A percentile compares a stretch with the other conserved stretches of the same genome.
Evolutionary conservation across 176 grass and related monocot genomes (phyloP).

Genomic region (Ananas comosus): DNA sequence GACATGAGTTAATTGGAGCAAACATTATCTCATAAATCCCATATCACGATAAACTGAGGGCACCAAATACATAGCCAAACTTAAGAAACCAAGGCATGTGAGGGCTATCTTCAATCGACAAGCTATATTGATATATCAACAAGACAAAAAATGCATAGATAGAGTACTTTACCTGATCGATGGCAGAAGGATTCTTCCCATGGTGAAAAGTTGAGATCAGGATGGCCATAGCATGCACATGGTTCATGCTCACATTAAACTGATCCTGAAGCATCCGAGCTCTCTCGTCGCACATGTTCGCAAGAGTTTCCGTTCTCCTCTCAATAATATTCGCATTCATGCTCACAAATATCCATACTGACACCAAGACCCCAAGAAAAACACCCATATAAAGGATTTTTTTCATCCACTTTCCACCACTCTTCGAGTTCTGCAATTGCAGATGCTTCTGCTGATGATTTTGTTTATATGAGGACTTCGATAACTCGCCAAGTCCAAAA

Average conservation of each 20-base stretch:
- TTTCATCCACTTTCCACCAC: slow-evolving; percentile 55
- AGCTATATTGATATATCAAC: background rate
- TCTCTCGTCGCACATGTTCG: slow-evolving; percentile 77
- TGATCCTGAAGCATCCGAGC: slow-evolving; percentile 84
- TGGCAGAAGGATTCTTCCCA: slow-evolving; percentile 67
- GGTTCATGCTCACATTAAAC: slow-evolving; percentile 92
- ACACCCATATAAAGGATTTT: slow-evolving; percentile 48
- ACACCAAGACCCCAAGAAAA: slow-evolving; percentile 42
- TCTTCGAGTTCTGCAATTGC: slow-evolving; percentile 25
- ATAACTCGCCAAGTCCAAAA: slow-evolving; percentile 23
- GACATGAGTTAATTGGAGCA: too few relatives aligned
- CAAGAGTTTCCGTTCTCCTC: slow-evolving; percentile 58
- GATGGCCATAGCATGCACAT: slow-evolving; percentile 64
- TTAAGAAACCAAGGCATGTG: too few relatives aligned
- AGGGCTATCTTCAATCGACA: background rate
- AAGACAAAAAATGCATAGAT: background rate
- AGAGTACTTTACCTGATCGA: slow-evolving; percentile 47
- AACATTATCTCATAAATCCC: too few relatives aligned
- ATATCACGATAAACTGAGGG: too few relatives aligned
- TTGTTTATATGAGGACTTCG: slow-evolving; percentile 25
- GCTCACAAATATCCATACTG: slow-evolving; percentile 57
- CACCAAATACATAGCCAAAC: too few relatives aligned
- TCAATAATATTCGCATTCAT: slow-evolving; percentile 46
- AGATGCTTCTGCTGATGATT: slow-evolving; percentile 30
- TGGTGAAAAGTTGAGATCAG: slow-evolving; percentile 81